These are phyloP conservation scores for Vachellia collinsii DNA, from an alignment of 306 rosid species.

Conservation along the genomic window DNA sequence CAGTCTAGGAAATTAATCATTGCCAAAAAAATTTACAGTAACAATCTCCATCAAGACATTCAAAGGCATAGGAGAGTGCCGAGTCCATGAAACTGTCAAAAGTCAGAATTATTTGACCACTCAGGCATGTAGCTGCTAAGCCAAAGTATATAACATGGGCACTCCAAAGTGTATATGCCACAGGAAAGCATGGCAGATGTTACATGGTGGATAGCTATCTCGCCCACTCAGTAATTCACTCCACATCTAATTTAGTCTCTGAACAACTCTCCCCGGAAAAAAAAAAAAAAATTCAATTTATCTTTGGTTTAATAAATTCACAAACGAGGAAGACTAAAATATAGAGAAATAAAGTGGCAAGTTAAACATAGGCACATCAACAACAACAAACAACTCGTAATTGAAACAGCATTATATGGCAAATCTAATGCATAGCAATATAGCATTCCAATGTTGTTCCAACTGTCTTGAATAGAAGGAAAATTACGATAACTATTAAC, in stretches of 20 bases:
- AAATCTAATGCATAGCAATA: conserved; percentile 32
- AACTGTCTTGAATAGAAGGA: conserved; percentile 29
- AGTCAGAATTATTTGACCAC: background rate
- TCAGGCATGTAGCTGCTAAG: background rate
- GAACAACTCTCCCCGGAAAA: background rate
- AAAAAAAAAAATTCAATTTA: background rate
- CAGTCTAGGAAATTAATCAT: background rate
- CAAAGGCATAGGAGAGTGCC: conserved; percentile 27
- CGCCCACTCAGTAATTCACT: conserved; percentile 23
- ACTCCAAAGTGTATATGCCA: conserved; percentile 13
- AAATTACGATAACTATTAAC: conserved; percentile 4
- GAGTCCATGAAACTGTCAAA: conserved; percentile 22
- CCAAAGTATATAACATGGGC: background rate
- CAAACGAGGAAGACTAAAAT: conserved; percentile 1
- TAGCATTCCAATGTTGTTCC: conserved; percentile 22
- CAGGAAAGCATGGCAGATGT: conserved; percentile 18
- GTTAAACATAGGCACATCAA: conserved; percentile 20
- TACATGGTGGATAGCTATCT: conserved; percentile 13
- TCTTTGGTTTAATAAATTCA: conserved; percentile 15
- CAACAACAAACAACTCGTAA: conserved; percentile 18
- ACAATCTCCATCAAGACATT: conserved; percentile 26
- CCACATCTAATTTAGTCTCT: conserved; percentile 3
- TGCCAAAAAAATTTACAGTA: conserved; percentile 19
- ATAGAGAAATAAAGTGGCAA: conserved; percentile 11
- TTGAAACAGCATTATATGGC: conserved; percentile 31